phyloP scores from a whole-genome alignment of 768 basidiomycete species.

The Tremella mesenterica region DNA sequence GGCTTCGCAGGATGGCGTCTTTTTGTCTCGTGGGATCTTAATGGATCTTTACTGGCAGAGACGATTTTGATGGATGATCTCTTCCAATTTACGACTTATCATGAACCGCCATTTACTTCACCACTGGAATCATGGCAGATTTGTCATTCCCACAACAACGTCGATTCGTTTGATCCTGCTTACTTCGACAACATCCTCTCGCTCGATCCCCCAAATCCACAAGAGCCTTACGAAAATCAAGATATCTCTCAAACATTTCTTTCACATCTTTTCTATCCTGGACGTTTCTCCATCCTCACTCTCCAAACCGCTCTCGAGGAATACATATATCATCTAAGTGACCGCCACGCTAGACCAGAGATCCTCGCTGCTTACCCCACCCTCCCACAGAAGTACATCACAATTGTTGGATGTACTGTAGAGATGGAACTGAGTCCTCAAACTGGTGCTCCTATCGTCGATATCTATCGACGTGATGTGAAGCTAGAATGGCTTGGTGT shows the following conservation, averaged over 20 bases:
- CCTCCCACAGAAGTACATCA: constrained; percentile 65
- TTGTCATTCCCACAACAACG: constrained; percentile 12
- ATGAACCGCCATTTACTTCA: constrained; percentile 4
- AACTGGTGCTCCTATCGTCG: constrained; percentile 69
- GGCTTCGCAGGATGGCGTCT: constrained; percentile 29
- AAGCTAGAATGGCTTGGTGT: constrained; percentile 96
- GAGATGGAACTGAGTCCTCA: constrained; percentile 61
- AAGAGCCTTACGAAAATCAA: constrained; percentile 38
- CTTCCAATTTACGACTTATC: constrained; percentile 59
- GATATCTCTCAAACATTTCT: constrained; percentile 66
- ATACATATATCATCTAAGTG: constrained; percentile 60
- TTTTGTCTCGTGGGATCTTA: constrained; percentile 33
- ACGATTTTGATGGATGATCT: constrained; percentile 39
- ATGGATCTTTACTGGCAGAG: constrained; percentile 19
- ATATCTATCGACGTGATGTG: constrained; percentile 71
- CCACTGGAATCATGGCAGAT: constrained; percentile 32
- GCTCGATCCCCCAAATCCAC: constrained; percentile 42
- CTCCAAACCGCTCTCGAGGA: constrained; percentile 72
- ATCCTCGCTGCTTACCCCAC: constrained; percentile 50
- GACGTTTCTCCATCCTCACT: constrained; percentile 74
- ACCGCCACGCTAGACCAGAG: constrained; percentile 50
- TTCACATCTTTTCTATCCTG: constrained; percentile 73
- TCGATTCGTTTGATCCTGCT: constrained; percentile 48
- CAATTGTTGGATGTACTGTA: constrained; percentile 79
- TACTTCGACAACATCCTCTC: constrained; percentile 77